Percentiles rank a stretch among this genome's conserved stretches.
These are phyloP conservation scores for Exophiala bonariae DNA, from an alignment of 2,329 filamentous ascomycete genomes.

Conservation along the genomic window DNA sequence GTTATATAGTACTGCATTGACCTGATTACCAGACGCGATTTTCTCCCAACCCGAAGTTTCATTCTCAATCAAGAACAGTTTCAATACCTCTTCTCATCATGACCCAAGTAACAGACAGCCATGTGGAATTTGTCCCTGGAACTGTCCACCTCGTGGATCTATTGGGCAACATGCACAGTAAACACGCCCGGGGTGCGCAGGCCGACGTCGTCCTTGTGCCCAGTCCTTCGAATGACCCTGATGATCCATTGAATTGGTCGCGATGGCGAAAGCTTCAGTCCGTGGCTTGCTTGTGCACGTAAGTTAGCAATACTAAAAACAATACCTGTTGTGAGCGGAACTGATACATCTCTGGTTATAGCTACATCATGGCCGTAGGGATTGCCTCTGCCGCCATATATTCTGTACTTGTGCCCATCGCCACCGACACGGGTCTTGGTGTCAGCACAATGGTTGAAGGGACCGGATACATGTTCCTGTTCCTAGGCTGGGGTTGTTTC, in stretches of 20 bases:
- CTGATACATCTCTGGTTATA: conserved; percentile 40
- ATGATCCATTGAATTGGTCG: conserved; percentile 42
- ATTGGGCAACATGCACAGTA: conserved; percentile 24
- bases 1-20: too few species aligned
- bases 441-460: conserved; percentile 47
- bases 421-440: conserved; percentile 42
- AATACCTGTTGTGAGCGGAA: too few species aligned
- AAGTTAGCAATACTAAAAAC: conserved; percentile 34
- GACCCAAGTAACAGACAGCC: too few species aligned
- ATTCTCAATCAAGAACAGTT: too few species aligned
- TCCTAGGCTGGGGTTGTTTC: conserved; percentile 44
- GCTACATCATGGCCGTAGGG: conserved; percentile 37
- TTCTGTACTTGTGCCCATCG: conserved; percentile 38
- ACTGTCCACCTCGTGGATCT: conserved; percentile 39
- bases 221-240: conserved; percentile 36
- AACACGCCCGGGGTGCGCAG: conserved; percentile 22
- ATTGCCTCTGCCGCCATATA: conserved; percentile 34
- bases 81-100: too few species aligned
- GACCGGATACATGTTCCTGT: conserved; percentile 44
- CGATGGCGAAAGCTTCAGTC: conserved; percentile 34
- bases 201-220: conserved; percentile 36
- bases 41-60: too few species aligned
- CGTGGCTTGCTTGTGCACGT: conserved; percentile 33
- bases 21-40: too few species aligned
- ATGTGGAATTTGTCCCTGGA: too few species aligned